Evolutionary conservation across 371 early-diverging fungal species (phyloP).

Genomic region (Mucor indicus): DNA sequence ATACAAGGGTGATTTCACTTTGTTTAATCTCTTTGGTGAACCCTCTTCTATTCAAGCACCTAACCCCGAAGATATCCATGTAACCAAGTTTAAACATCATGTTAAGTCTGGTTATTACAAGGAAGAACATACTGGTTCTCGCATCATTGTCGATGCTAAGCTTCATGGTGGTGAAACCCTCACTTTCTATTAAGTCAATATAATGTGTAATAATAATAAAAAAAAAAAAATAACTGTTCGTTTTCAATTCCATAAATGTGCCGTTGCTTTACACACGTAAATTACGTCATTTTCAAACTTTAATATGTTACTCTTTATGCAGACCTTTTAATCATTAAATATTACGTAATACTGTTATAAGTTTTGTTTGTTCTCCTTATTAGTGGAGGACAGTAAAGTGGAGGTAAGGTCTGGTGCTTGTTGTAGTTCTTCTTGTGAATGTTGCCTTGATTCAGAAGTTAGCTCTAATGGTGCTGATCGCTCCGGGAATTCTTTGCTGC

Average conservation of each 20-base stretch:
- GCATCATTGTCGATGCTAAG: conserved; percentile 16
- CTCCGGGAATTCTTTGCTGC: conserved; percentile 2
- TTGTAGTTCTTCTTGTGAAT: conserved; percentile 10
- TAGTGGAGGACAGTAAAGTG: not conserved
- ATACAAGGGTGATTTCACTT: conserved; percentile 20
- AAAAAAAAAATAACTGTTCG: no score
- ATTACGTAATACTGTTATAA: no score
- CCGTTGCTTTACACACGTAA: no score
- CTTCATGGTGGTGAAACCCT: conserved; percentile 17
- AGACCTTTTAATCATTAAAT: no score
- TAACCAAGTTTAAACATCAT: conserved; percentile 19
- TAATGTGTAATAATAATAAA: no score
- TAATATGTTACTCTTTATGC: no score
- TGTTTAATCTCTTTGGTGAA: conserved; percentile 16
- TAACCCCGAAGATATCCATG: conserved; percentile 31
- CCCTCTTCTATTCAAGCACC: conserved; percentile 23
- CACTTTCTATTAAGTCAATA: conserved; percentile 5
- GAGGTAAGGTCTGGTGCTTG: conserved; percentile 11
- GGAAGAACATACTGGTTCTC: conserved; percentile 12
- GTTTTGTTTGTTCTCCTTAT: not conserved
- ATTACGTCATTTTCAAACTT: no score
- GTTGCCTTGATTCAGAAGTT: conserved; percentile 17
- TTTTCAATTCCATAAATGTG: no score
- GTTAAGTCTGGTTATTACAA: conserved; percentile 29
- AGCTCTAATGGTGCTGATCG: not conserved